Evolutionary conservation across 345 rosid genomes (phyloP).

Genomic region (Clarkia xantiana): DNA sequence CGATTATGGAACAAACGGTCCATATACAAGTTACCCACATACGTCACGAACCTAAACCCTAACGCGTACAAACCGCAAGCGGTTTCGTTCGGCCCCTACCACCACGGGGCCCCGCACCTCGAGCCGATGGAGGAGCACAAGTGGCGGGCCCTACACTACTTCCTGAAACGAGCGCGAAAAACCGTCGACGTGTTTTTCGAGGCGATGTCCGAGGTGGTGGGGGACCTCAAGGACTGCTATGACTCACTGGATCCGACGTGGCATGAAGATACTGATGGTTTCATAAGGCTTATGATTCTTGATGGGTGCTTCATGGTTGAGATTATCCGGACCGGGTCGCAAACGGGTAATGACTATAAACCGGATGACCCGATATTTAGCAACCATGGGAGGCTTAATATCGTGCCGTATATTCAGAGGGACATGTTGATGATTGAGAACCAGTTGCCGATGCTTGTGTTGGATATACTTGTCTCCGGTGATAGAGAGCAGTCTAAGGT

Average conservation of each 20-base stretch:
- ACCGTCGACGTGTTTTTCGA: no score
- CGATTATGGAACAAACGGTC: constrained; percentile 17
- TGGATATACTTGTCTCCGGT: neutral
- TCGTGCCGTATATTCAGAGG: constrained; percentile 4
- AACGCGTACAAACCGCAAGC: constrained; percentile 23
- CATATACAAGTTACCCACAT: constrained; percentile 22
- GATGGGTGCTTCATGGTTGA: constrained; percentile 13
- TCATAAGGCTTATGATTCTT: constrained; percentile 6
- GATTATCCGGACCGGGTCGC: neutral
- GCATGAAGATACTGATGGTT: neutral
- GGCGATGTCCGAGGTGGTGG: neutral
- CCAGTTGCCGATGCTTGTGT: constrained; percentile 7
- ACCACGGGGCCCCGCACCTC: no score
- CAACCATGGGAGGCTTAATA: constrained; percentile 2
- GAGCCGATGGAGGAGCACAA: no score
- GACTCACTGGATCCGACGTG: neutral
- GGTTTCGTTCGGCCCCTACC: no score
- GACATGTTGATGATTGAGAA: constrained; percentile 11
- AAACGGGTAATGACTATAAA: neutral
- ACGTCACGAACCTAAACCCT: constrained; percentile 18
- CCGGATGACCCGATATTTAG: constrained; percentile 7
- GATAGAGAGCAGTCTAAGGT: no score
- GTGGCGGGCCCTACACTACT: no score
- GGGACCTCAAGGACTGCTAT: neutral
- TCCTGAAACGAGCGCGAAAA: no score